Evolutionary conservation across 768 basidiomycete species (phyloP).

Genomic region (Lentinula raphanica): DNA sequence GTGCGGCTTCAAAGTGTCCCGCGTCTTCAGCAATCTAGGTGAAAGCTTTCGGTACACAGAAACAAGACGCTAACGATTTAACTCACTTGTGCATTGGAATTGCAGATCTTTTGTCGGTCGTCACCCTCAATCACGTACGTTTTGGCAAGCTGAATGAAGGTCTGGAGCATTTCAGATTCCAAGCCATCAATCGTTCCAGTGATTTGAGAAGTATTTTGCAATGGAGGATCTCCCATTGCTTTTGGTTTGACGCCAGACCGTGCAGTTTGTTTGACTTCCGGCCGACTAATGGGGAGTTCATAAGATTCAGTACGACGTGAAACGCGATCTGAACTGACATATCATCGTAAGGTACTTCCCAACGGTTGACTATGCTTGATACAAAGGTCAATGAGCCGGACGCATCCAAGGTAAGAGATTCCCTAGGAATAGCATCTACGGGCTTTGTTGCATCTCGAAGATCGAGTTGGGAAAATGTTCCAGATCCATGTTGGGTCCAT

Average conservation of each 20-base stretch:
- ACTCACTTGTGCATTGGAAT: constrained; percentile 33
- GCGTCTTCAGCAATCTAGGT: constrained; percentile 53
- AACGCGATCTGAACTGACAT: too few species aligned
- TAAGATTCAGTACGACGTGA: too few species aligned
- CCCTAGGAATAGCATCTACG: constrained; percentile 61
- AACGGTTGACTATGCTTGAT: constrained; percentile 41
- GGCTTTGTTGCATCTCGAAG: constrained; percentile 59
- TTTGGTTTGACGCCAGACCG: constrained; percentile 39
- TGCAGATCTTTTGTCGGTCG: constrained; percentile 45
- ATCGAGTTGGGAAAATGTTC: constrained; percentile 77
- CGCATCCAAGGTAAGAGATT: constrained; percentile 61
- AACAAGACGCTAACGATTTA: constrained; percentile 2
- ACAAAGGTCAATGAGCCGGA: constrained; percentile 65
- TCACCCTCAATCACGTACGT: constrained; percentile 52
- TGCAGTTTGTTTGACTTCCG: constrained; percentile 11
- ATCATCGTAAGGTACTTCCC: constrained; percentile 80
- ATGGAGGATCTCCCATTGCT: constrained; percentile 52
- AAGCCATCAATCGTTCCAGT: constrained; percentile 46
- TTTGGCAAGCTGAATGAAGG: constrained; percentile 57
- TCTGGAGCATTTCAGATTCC: constrained; percentile 35
- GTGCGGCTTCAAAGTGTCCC: constrained; percentile 50
- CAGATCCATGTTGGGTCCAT: constrained; percentile 70
- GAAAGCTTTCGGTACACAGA: too few species aligned
- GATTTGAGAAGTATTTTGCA: constrained; percentile 48
- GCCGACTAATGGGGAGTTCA: background rate